A percentile compares a stretch with the other conserved stretches of the same genome.
Evolutionary conservation across 2,329 filamentous ascomycete species (phyloP).

Genomic region (Neoarthrinium moseri): DNA sequence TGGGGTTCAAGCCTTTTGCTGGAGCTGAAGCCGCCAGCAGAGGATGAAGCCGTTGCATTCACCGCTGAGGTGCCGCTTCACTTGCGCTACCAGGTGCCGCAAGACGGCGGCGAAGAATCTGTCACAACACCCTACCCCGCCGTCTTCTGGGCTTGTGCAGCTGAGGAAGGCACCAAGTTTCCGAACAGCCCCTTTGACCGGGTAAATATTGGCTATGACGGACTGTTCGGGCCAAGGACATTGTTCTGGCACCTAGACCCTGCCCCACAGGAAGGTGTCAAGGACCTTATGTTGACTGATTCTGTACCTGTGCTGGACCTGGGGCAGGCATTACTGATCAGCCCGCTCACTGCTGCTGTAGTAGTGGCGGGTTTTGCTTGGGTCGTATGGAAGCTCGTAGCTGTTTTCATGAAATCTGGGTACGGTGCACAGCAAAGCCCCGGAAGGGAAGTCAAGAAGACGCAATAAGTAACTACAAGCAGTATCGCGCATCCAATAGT

Average conservation of each 20-base stretch:
- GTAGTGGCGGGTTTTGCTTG: conserved; percentile 68
- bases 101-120: conserved; percentile 49
- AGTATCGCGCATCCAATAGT: background rate
- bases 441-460: conserved; percentile 24
- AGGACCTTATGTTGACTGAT: conserved; percentile 51
- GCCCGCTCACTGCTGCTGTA: conserved; percentile 55
- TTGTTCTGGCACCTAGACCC: conserved; percentile 79
- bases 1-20: conserved; percentile 83
- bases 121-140: conserved; percentile 74
- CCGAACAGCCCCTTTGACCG: conserved; percentile 81
- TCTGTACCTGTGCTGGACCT: conserved; percentile 66
- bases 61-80: conserved; percentile 77
- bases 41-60: conserved; percentile 46
- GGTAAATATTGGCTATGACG: conserved; percentile 81
- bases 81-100: conserved; percentile 74
- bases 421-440: conserved; percentile 22
- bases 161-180: conserved; percentile 66
- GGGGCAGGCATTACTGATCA: conserved; percentile 45
- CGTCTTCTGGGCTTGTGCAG: conserved; percentile 87
- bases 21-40: conserved; percentile 61
- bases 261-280: conserved; percentile 26
- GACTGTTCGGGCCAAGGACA: conserved; percentile 71
- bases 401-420: conserved; percentile 33
- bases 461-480: conserved; percentile 17
- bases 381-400: conserved; percentile 60